Base-by-base conservation (phyloP, 805 yeast genomes). In the Suhomyces prunicola region DNA sequence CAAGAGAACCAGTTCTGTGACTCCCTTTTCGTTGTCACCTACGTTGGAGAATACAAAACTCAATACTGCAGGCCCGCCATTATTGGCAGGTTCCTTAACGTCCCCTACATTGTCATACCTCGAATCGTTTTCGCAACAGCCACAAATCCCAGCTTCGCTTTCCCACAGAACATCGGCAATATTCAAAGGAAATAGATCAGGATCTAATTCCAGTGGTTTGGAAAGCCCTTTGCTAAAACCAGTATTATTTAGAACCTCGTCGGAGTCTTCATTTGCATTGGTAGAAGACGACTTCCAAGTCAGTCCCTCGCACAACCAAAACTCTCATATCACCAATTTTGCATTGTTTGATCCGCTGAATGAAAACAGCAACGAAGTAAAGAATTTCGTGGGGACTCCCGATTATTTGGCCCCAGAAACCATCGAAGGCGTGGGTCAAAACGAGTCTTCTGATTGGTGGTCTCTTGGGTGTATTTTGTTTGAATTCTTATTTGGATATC, bases 331-430 rank as follows among this genome's bases (percentile, higher is more conserved):
- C 10, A 64, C 70, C 5, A 67, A 70, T 5, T 79, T 80, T 55
- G 90, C 91, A 0, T 75, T 92, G 44, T 90, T 85, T 65, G 91
- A 91, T 66, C 96, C 96, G 0, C 79, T 79, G 23, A 80, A 79
- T 52, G 67, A 77, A 2, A 77, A 79, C 1, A 54, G 59, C 23
- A 58, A 57, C 35, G 82, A 80, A 50, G 73, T 78, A 24, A 81
- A 84, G 60, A 81, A 80, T 56, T 92, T 93, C 62, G 96, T 91
- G 31, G 99, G 99, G 0, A 94, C 99, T 0, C 99, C 99, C 0
- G 99, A 94, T 67, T 94, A 94, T 68, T 79, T 96, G 40, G 96
- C 99, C 0, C 99, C 99, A 0, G 99, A 94, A 66, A 92, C 97
- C 0, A 90, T 94, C 56, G 76, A 80, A 42, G 98, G 97, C 40